Evolutionary conservation across 768 basidiomycete species (phyloP), one percentile per base, ranked within the genome.

Genomic region (Pisolithus albus): DNA sequence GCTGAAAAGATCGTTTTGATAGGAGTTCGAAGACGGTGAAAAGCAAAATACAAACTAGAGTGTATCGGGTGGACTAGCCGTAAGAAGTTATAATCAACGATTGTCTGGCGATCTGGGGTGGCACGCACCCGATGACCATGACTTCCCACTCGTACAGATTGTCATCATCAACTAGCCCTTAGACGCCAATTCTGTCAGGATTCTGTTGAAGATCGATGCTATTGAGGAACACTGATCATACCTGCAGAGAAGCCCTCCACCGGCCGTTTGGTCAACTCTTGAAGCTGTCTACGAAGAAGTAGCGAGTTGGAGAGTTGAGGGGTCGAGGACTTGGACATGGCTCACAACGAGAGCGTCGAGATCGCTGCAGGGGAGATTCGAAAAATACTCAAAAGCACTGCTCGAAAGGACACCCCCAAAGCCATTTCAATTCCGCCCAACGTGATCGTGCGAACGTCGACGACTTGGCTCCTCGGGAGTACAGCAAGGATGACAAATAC

Each of bases 131-230:
- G 64, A 95, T 95, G 59, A 96, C 85, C 64, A 96, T 76, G 63
- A 97, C 79, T 59, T 96, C 93, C 96, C 96, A 99, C 73, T 97
- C 94, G 52, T 87, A 91, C 11, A 97, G 72, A 72, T 97, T 94
- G 69, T 83, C 79, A 53, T 97, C 95, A 66, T 98, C 92, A 43
- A 93, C 93, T 50, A 99, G 82, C 38, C 95, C 95, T 83, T 62
- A 61, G 61, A 57, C 55, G 61, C 58, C 47, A 62, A 64, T 53
- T 59, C 61, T 64, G 57, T 68, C 64, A 70, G 66, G 62, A 56
- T 58, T 59, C 62, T 52, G 61, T 63, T 64, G 60, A 62, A 65
- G 54, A 63, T 61, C 58, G 45, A 65, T 64, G 63, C 64, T 60
- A 56, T 50, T 49, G 47, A 54, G 50, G 42, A 42, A 65, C 36